These are phyloP conservation scores for Fraxinus albicans DNA, from an alignment of 305 asterid genomes.

Conservation along the genomic window DNA sequence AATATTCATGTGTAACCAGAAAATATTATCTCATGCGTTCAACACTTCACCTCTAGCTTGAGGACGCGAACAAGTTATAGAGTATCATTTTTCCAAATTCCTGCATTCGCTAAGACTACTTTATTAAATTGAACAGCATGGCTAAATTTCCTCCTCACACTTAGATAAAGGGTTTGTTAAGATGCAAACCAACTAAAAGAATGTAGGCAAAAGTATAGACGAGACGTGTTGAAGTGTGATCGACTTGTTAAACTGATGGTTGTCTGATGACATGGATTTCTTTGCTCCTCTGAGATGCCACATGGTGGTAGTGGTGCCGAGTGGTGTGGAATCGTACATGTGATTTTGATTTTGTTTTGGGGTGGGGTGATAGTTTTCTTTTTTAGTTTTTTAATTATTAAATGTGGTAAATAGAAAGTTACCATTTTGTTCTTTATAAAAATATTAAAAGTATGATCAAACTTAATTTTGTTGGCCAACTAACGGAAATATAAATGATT, in stretches of 20 bases:
- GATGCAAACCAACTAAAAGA: background rate
- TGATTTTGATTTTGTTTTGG: background rate
- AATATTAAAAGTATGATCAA: background rate
- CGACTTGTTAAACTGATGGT: background rate
- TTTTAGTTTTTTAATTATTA: too few species aligned
- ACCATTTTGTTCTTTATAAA: background rate
- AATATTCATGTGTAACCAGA: background rate
- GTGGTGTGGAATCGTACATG: background rate
- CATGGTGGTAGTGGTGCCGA: background rate
- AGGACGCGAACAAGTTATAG: background rate
- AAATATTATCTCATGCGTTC: background rate
- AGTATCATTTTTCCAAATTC: background rate
- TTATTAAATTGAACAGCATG: background rate
- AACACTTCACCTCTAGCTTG: background rate
- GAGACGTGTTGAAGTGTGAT: background rate
- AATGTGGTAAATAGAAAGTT: too few species aligned
- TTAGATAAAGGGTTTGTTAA: background rate
- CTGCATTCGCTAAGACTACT: background rate
- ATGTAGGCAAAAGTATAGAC: background rate
- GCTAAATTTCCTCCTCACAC: background rate
- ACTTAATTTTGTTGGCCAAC: background rate
- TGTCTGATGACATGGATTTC: background rate
- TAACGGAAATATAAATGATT: background rate
- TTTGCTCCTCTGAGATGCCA: background rate
- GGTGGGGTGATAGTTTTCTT: background rate